Evolutionary conservation across 1,139 yeast genomes (phyloP), one percentile per base, ranked within the genome.

Genomic region (Scheffersomyces illinoinensis): DNA sequence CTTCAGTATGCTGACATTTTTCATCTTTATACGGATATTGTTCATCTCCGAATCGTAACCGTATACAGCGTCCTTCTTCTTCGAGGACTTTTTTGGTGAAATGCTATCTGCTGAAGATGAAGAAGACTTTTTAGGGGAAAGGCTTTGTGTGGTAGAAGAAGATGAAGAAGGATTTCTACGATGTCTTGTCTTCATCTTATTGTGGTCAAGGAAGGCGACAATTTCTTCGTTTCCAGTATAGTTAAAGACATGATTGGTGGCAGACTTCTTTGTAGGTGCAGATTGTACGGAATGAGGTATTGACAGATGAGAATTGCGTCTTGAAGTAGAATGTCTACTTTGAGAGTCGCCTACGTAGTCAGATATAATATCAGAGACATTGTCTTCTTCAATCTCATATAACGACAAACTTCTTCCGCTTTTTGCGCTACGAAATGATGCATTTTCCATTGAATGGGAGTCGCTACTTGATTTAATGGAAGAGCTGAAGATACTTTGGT

Each of bases 31-130:
- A 53, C 53, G 59, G 49, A 59, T 62, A 33, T 59, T 54, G 26
- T 55, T 55, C 53, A 49, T 51, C 4, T 62, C 58, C 17, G 59
- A 52, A 19, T 55, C 59, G 21, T 47, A 26, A 7, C 56, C 62
- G 4, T 56, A 48, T 14, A 48, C 24, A 48, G 21, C 14, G 8
- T 19, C 51, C n/a, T 21, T 21, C 3, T 20, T 48, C 7, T n/a
- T 24, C 14, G 51, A 48, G 19, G 51, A 14, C 51, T 20, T 21
- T 14, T 20, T 21, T 7, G 51, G 24, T 33, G 43, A 33, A 17
- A 33, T 33, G 4, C 43, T 33, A 14, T 48, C 17, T 8, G n/a
- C 24, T 5, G 24, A 20, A 14, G 50, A 47, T n/a, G 51, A 14
- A 14, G 51, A 48, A 24, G 51, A 20, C 18, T 48, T 48, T 12